Conservation (phyloP, 305 asterid species). For the Salvia sclarea region DNA sequence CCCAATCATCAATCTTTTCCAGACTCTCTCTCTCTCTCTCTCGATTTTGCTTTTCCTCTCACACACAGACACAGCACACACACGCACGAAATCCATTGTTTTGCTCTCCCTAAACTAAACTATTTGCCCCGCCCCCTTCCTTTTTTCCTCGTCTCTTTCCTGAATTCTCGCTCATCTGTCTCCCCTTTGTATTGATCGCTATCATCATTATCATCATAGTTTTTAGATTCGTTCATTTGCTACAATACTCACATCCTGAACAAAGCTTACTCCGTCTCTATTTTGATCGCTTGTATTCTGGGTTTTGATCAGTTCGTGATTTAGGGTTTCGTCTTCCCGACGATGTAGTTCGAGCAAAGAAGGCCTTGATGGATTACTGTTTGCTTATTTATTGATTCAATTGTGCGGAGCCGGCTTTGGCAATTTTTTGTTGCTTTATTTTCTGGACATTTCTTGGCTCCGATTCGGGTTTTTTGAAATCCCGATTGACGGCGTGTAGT, state of each 20-base stretch:
- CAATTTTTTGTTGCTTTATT: slow-evolving; percentile 22
- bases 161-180: slow-evolving; percentile 60
- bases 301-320: slow-evolving; percentile 34
- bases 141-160: slow-evolving; percentile 40
- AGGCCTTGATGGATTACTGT: slow-evolving; percentile 18
- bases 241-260: slow-evolving; percentile 17
- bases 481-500: slow-evolving; percentile 24
- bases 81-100: slow-evolving; percentile 39
- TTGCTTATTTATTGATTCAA: slow-evolving; percentile 38
- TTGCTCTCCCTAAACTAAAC: slow-evolving; percentile 33
- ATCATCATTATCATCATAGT: slow-evolving; percentile 31
- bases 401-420: slow-evolving; percentile 31
- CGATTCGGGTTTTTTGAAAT: slow-evolving; percentile 22
- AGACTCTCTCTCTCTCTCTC: slow-evolving; percentile 20
- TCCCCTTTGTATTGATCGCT: slow-evolving; percentile 34
- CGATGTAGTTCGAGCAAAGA: slow-evolving; percentile 49
- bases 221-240: slow-evolving; percentile 25
- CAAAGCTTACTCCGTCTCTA: slow-evolving; percentile 7
- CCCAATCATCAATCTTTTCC: slow-evolving; percentile 32
- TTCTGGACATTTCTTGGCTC: slow-evolving; percentile 27
- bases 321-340: slow-evolving; percentile 38
- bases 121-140: slow-evolving; percentile 20
- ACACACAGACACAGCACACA: slow-evolving; percentile 33
- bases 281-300: slow-evolving; percentile 39
- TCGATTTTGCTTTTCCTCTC: slow-evolving; percentile 28